These are phyloP conservation scores for Pleurotus tuoliensis DNA, from an alignment of 768 basidiomycete genomes.

Conservation along the genomic window DNA sequence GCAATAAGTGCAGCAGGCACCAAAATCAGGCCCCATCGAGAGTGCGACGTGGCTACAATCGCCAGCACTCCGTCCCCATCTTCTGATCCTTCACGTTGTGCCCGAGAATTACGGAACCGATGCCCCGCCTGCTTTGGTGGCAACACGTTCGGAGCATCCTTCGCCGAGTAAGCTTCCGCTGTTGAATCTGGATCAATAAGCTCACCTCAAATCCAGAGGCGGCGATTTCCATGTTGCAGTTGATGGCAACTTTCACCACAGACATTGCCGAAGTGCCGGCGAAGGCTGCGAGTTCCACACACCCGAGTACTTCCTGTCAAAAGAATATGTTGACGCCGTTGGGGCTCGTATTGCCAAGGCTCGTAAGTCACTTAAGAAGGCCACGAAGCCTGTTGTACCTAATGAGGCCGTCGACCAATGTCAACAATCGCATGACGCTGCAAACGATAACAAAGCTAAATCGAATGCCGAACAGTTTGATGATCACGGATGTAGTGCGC, in stretches of 20 bases:
- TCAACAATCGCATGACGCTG: slow-evolving; percentile 21
- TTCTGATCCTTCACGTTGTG: not conserved
- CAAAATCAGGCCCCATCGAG: not conserved
- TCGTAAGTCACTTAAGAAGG: slow-evolving; percentile 7
- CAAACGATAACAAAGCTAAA: slow-evolving; percentile 19
- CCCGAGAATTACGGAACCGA: slow-evolving; percentile 19
- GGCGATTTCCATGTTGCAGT: slow-evolving; percentile 32
- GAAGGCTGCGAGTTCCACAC: slow-evolving; percentile 18
- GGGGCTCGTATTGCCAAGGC: slow-evolving; percentile 12
- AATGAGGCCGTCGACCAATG: slow-evolving; percentile 22
- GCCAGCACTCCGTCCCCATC: not conserved
- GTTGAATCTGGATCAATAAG: not conserved
- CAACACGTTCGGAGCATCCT: slow-evolving; percentile 8
- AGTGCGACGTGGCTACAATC: not conserved
- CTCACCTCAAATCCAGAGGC: not conserved
- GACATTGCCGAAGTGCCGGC: slow-evolving; percentile 15
- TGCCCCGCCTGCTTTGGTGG: slow-evolving; percentile 26
- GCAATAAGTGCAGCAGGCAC: not conserved
- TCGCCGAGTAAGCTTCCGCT: slow-evolving; percentile 7
- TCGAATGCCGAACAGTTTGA: slow-evolving; percentile 12
- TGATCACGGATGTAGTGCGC: slow-evolving; percentile 25
- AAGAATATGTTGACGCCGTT: slow-evolving; percentile 17
- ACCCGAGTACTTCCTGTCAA: slow-evolving; percentile 18
- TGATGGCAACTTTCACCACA: slow-evolving; percentile 27
- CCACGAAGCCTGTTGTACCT: slow-evolving; percentile 11